phyloP scores from a whole-genome alignment of 108 stramenopile species.

The Skeletonema potamos region DNA sequence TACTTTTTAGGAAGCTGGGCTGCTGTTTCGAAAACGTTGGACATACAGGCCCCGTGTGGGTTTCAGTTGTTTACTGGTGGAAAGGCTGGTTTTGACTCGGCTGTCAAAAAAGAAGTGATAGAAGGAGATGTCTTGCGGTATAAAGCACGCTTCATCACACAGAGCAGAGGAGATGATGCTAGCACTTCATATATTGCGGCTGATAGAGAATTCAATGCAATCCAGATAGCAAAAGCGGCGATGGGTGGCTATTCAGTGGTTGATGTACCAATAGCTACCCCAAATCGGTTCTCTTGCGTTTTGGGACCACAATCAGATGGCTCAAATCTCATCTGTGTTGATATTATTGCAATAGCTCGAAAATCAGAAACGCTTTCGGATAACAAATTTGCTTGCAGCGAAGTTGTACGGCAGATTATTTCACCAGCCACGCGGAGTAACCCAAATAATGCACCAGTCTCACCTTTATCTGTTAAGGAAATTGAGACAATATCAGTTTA shows the following conservation, averaged over 20 bases:
- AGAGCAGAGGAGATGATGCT: slow-evolving; percentile 1
- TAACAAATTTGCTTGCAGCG: slow-evolving; percentile 69
- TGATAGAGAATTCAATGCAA: slow-evolving; percentile 80
- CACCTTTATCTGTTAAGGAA: slow-evolving; percentile 66
- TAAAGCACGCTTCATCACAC: slow-evolving; percentile 59
- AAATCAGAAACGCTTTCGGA: slow-evolving; percentile 52
- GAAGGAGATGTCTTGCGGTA: slow-evolving; percentile 48
- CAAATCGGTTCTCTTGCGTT: slow-evolving; percentile 77
- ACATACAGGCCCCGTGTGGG: slow-evolving; percentile 76
- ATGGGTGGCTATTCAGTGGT: slow-evolving; percentile 81
- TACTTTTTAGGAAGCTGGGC: slow-evolving; percentile 67
- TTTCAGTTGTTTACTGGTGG: slow-evolving; percentile 71
- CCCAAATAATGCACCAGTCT: slow-evolving; percentile 5
- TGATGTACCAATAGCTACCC: slow-evolving; percentile 67
- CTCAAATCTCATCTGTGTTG: slow-evolving; percentile 45
- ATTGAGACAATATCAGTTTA: slow-evolving; percentile 84
- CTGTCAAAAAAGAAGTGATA: slow-evolving; percentile 50
- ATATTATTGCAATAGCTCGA: slow-evolving; percentile 67
- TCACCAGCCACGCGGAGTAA: slow-evolving; percentile 34
- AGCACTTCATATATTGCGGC: slow-evolving; percentile 46
- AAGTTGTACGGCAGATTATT: slow-evolving; percentile 80
- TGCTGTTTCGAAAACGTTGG: slow-evolving; percentile 48
- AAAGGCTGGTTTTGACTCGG: slow-evolving; percentile 50
- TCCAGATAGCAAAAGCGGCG: slow-evolving; percentile 70
- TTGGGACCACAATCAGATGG: slow-evolving; percentile 62